These are phyloP conservation scores for Calonectria pseudoreteaudii DNA, from an alignment of 2,329 filamentous ascomycete genomes.

Conservation along the genomic window DNA sequence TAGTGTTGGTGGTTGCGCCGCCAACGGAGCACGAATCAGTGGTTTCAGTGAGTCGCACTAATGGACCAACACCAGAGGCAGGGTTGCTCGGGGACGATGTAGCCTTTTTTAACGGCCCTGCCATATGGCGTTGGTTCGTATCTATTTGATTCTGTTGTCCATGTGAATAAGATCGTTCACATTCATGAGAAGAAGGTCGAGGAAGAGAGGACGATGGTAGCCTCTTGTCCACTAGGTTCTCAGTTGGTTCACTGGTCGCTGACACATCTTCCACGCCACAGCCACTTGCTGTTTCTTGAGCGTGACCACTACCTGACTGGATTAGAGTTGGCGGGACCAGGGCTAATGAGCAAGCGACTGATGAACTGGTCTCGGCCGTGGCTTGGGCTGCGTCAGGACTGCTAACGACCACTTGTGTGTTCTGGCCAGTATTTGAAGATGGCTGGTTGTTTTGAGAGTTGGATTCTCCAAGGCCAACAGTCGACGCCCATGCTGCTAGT, in stretches of 20 bases:
- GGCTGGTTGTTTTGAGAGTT: neutral
- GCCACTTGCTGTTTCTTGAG: neutral
- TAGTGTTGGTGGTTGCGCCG: rapidly evolving
- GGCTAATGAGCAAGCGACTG: neutral
- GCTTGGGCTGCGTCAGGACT: neutral
- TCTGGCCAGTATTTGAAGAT: neutral
- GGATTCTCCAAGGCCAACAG: neutral
- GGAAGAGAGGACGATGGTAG: neutral
- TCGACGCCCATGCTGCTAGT: neutral
- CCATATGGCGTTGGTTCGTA: no score
- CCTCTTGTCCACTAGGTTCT: no score
- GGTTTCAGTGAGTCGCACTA: neutral
- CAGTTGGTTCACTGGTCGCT: neutral
- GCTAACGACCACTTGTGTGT: neutral
- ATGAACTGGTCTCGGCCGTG: neutral
- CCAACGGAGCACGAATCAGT: neutral
- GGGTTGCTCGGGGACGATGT: neutral
- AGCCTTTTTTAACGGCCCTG: no score
- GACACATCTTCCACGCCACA: neutral
- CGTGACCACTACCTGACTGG: neutral
- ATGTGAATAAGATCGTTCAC: no score
- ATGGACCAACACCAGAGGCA: neutral
- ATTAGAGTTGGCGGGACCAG: no score
- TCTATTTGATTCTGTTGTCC: no score
- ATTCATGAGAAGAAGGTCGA: neutral